Evolutionary conservation across 164 flowering plant species (phyloP), one percentile per base, ranked within the genome.

Genomic region (Umbilicus rupestris): DNA sequence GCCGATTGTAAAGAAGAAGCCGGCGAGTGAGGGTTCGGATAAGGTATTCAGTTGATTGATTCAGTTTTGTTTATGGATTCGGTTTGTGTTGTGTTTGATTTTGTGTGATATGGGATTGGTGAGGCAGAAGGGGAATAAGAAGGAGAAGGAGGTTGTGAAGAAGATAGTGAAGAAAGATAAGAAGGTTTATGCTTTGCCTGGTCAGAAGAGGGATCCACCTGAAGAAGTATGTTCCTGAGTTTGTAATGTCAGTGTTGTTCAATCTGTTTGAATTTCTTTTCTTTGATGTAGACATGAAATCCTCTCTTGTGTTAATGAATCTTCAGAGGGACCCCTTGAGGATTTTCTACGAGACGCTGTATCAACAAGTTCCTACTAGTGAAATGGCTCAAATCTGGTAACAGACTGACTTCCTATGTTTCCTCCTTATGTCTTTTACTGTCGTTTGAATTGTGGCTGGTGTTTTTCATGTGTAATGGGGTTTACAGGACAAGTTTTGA

Each of bases 371-470:
- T 33, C 96, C 97, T 2, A 9, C 26, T 7, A 91, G 99, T 46
- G 97, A 94, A 70, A 88, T 94, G 93, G 97, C 99, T 5, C 88
- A 90, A 31, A 35, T 89, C 71, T 91, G 99, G 99, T 94, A 65
- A 50, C 9, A 5, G 3, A 44, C 0, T 44, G 1, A 78, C 84
- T 30, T 16, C 20, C 68, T 42, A 64, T 37, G 2, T 17, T 7
- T 35, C 39, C 16, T 3, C 20, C 20, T 30, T 19, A 8, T n/a
- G 24, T 57, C 17, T 37, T 33, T 35, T 16, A 9, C 28, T 12
- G 29, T 26, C 33, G 62, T 0, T 66, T 9, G 33, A 5, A 49
- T 50, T 64, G 19, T 3, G 37, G 24, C 66, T 57, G 24, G 57
- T 41, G 12, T 12, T 58, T 50, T 28, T 20, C 68, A 39, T 14